Percentiles rank a stretch among this genome's conserved stretches.
These are phyloP conservation scores for Grosmannia penicillata DNA, from an alignment of 2,329 filamentous ascomycete species.

Conservation along the genomic window DNA sequence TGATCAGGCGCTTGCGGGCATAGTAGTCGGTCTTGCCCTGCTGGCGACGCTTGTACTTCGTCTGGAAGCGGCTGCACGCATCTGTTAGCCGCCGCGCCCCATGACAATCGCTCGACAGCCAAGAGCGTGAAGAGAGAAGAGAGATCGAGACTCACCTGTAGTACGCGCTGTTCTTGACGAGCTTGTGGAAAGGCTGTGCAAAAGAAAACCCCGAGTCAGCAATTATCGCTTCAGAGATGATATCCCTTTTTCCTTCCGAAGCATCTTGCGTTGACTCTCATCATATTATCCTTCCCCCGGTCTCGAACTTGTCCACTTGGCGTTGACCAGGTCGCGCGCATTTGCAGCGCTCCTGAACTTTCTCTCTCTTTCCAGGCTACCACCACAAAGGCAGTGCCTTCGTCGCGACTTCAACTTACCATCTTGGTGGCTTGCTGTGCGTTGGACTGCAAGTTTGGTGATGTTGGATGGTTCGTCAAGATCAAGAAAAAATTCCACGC, in stretches of 20 bases:
- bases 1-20: constrained; percentile 97
- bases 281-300: not conserved
- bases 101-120: too few relatives aligned
- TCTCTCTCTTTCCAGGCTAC: not conserved
- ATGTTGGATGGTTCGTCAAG: constrained; percentile 18
- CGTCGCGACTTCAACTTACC: constrained; percentile 39
- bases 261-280: constrained; percentile 95
- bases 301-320: too few relatives aligned
- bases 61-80: constrained; percentile 76
- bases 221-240: constrained; percentile 93
- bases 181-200: constrained; percentile 73
- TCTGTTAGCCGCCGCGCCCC: too few relatives aligned
- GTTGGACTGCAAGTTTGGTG: constrained; percentile 18
- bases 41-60: constrained; percentile 97
- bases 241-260: constrained; percentile 52
- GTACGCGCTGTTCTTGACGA: constrained; percentile 96
- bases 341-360: constrained; percentile 9
- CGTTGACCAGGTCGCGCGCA: too few relatives aligned
- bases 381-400: constrained; percentile 13
- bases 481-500: constrained; percentile 12
- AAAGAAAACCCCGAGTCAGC: constrained; percentile 72
- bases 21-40: constrained; percentile 99
- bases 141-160: constrained; percentile 59
- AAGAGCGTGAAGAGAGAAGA: not conserved
- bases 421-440: constrained; percentile 47